Percentiles rank a stretch among this genome's conserved stretches.
phyloP scores from a whole-genome alignment of 768 basidiomycete species.

The Pulveroboletus sp. region DNA sequence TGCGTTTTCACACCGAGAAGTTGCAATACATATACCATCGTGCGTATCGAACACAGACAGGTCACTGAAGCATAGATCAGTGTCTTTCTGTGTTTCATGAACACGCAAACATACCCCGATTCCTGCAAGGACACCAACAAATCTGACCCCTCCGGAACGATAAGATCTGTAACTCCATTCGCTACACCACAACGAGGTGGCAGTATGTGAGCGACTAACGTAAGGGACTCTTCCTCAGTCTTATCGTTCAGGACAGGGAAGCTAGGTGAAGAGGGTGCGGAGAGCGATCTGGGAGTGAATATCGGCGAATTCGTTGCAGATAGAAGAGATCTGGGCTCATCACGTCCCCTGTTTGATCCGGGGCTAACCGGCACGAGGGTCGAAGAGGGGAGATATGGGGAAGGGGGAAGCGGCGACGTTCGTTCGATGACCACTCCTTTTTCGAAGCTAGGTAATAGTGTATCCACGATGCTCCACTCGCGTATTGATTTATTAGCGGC shows the following conservation, averaged over 20 bases:
- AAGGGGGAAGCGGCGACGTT: slow-evolving; percentile 7
- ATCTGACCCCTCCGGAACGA: slow-evolving; percentile 38
- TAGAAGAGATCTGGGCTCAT: slow-evolving; percentile 39
- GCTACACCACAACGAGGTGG: slow-evolving; percentile 40
- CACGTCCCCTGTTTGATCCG: slow-evolving; percentile 18
- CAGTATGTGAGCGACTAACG: slow-evolving; percentile 36
- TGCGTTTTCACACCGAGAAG: slow-evolving; percentile 9
- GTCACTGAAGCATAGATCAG: slow-evolving; percentile 35
- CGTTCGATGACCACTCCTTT: slow-evolving; percentile 25
- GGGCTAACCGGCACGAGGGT: slow-evolving; percentile 10
- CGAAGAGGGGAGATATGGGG: slow-evolving; percentile 6
- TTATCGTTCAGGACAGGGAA: slow-evolving; percentile 12
- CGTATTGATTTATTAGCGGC: slow-evolving; percentile 32
- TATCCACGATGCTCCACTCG: slow-evolving; percentile 30
- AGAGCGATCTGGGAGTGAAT: slow-evolving; percentile 33
- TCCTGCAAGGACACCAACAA: slow-evolving; percentile 54
- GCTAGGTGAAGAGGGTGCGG: slow-evolving; percentile 35
- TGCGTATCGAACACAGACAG: slow-evolving; percentile 47
- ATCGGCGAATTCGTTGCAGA: slow-evolving; percentile 45
- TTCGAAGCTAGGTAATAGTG: slow-evolving; percentile 29
- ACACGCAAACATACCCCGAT: slow-evolving; percentile 48
- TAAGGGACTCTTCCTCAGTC: slow-evolving; percentile 14
- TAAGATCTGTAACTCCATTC: slow-evolving; percentile 43
- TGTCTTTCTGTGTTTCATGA: neutral
- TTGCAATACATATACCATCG: slow-evolving; percentile 44